Percentiles rank a stretch among this genome's conserved stretches.
Conservation (phyloP, 495 filamentous ascomycete species). For the Penicillium daleae region DNA sequence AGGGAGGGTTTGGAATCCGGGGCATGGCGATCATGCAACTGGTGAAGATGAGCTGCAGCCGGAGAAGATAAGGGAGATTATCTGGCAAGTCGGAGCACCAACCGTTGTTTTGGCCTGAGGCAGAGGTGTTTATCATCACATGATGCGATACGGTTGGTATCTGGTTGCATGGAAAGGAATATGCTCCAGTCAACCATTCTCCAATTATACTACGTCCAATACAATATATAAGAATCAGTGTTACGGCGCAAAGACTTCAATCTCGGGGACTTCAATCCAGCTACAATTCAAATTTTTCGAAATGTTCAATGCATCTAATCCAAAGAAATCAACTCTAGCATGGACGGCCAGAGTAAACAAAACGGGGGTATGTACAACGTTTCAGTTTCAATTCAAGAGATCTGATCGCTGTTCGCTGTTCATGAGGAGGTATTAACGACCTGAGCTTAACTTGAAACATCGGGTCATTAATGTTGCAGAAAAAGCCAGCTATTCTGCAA, state of each 20-base stretch:
- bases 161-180: not conserved
- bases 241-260: not conserved
- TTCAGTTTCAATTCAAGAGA: slow-evolving; percentile 13
- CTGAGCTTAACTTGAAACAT: slow-evolving; percentile 5
- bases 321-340: slow-evolving; percentile 5
- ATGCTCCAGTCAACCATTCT: not conserved
- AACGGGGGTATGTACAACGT: slow-evolving; percentile 27
- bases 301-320: not conserved
- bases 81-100: slow-evolving; percentile 17
- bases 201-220: too few species aligned
- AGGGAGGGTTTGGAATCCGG: not conserved
- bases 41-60: slow-evolving; percentile 12
- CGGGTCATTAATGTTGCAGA: slow-evolving; percentile 26
- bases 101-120: slow-evolving; percentile 16
- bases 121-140: slow-evolving; percentile 5
- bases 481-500: slow-evolving; percentile 29
- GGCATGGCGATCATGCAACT: slow-evolving; percentile 2
- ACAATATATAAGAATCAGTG: too few species aligned
- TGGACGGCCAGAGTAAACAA: not conserved
- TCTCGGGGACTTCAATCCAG: not conserved
- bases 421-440: slow-evolving; percentile 24
- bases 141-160: not conserved
- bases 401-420: slow-evolving; percentile 27
- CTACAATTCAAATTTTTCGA: not conserved
- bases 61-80: slow-evolving; percentile 29